Evolutionary conservation across 2,329 filamentous ascomycete species (phyloP), one percentile per base, ranked within the genome.

Genomic region (Alternaria solani): DNA sequence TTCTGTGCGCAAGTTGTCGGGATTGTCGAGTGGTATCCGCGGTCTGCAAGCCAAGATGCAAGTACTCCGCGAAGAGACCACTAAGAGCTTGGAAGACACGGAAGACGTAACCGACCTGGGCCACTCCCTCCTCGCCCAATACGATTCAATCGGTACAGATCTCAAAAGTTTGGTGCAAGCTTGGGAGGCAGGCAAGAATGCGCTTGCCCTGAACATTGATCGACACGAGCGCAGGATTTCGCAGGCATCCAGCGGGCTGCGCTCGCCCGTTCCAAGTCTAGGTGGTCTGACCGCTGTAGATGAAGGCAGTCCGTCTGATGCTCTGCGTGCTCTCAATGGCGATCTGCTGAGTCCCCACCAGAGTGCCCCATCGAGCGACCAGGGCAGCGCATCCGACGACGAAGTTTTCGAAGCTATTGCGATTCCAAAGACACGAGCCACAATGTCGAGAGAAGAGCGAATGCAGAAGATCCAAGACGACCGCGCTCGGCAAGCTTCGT

Each of bases 11-110:
- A 94, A 96, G 75, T 87, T 99, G 42, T 93, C 92, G 72, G 91
- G 91, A 1, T 84, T 99, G 34, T 97, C 93, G 0, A 92, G 93
- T 56, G 94, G 93, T 16, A 96, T 98, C 62, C 89, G 94, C 28
- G 92, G 92, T 11, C 84, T 99, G 49, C 94, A 98, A 79, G 95
- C 95, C 36, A 99, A 98, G 78, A 88, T 99, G 82, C 93, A 96
- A 61, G 84, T 99, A 7, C 81, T 98, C 55, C 89, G 93, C 51
- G 95, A 99, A 77, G 93, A 97, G 77, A 96, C 93, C 0, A 92
- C 92, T 73, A 87, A 87, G 61, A 88, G 88, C 43, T 80, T 97
- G 28, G 91, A 96, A 71, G 88, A 90, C 68, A 88, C 91, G 1
- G 81, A 83, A 38, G 87, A 92, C 62, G 76, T 83, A 5, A 87